These are phyloP conservation scores for Luffa aegyptiaca DNA, from an alignment of 306 rosid species.

Conservation along the genomic window DNA sequence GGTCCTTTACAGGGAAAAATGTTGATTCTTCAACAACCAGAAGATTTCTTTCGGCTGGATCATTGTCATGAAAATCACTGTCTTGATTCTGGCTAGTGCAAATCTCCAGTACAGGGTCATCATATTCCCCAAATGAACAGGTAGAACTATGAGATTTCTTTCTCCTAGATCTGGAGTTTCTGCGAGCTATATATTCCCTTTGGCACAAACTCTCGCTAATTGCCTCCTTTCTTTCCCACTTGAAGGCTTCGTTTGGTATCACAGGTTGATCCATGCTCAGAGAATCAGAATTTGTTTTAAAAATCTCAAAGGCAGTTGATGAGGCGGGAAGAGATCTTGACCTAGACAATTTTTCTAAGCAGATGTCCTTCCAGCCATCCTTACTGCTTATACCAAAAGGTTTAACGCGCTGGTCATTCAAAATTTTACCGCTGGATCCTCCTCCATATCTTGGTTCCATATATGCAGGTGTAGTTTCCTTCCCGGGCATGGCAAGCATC, in stretches of 20 bases:
- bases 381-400: conserved; percentile 95
- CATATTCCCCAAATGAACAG: conserved; percentile 29
- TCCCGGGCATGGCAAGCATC: conserved; percentile 80
- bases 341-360: conserved; percentile 44
- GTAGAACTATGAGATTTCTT: conserved; percentile 44
- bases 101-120: conserved; percentile 28
- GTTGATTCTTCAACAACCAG: conserved; percentile 23
- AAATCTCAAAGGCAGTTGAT: conserved; percentile 51
- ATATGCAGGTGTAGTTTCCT: conserved; percentile 26
- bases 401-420: conserved; percentile 31
- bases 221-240: conserved; percentile 37
- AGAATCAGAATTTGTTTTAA: conserved; percentile 38
- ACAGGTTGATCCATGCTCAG: conserved; percentile 36
- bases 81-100: conserved; percentile 28
- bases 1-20: conserved; percentile 16
- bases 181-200: conserved; percentile 25
- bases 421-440: conserved; percentile 29
- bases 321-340: conserved; percentile 90
- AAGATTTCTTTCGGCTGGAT: conserved; percentile 24
- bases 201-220: conserved; percentile 23
- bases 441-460: conserved; percentile 24
- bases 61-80: conserved; percentile 17
- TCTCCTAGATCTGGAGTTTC: conserved; percentile 41
- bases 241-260: conserved; percentile 36
- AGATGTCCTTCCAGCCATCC: conserved; percentile 93